phyloP scores from a whole-genome alignment of 2,329 filamentous ascomycete species.

The Hypoxylon sp. region DNA sequence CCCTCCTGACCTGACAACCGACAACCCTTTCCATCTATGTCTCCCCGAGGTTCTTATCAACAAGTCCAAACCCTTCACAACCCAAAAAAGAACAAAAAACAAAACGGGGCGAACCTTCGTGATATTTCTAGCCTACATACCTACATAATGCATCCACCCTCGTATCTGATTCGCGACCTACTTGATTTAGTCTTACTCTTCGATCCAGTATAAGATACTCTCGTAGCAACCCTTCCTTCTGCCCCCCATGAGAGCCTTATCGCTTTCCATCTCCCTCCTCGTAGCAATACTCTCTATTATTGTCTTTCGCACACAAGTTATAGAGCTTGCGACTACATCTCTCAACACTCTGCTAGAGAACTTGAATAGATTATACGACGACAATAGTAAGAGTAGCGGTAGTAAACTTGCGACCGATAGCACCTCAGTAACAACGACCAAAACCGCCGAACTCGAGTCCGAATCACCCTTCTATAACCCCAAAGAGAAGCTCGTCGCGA shows the following conservation, averaged over 20 bases:
- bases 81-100: conserved; percentile 2
- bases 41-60: conserved; percentile 14
- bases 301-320: conserved; percentile 54
- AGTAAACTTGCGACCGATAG: conserved; percentile 23
- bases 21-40: conserved; percentile 1
- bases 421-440: conserved; percentile 35
- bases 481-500: conserved; percentile 53
- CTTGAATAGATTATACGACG: conserved; percentile 34
- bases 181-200: conserved; percentile 39
- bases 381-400: conserved; percentile 13
- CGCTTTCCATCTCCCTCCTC: conserved; percentile 58
- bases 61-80: conserved; percentile 8
- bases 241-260: conserved; percentile 58
- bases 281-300: conserved; percentile 58
- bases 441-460: conserved; percentile 37
- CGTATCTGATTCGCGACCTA: conserved; percentile 38
- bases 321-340: conserved; percentile 48
- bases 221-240: conserved; percentile 22
- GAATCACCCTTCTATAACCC: conserved; percentile 51
- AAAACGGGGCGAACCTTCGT: conserved; percentile 43
- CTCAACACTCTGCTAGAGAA: conserved; percentile 46
- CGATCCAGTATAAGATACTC: conserved; percentile 33
- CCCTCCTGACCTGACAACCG: conserved; percentile 2
- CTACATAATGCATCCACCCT: conserved; percentile 46
- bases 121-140: conserved; percentile 44